These are phyloP conservation scores for Taxillus chinensis DNA, from an alignment of 164 flowering plant species.

Conservation along the genomic window DNA sequence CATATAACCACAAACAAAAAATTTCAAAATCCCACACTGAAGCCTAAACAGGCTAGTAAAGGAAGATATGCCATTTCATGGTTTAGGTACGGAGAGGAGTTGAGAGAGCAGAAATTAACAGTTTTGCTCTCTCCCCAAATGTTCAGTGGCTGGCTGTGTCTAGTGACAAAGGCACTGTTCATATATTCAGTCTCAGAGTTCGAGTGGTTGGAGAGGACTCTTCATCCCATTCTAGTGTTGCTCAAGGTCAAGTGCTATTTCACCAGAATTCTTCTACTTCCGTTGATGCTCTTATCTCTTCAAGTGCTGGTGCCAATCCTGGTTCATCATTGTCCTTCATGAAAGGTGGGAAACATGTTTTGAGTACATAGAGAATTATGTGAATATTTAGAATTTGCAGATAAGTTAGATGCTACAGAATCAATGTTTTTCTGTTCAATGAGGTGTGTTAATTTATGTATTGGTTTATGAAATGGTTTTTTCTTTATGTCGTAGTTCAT, in stretches of 20 bases:
- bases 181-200: conserved; percentile 55
- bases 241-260: conserved; percentile 23
- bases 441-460: too few relatives aligned
- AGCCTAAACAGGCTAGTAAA: too few relatives aligned
- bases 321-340: conserved; percentile 73
- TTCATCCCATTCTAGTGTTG: conserved; percentile 21
- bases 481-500: too few relatives aligned
- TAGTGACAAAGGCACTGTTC: conserved; percentile 55
- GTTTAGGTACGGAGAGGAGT: conserved; percentile 53
- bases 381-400: too few relatives aligned
- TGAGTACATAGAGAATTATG: not conserved
- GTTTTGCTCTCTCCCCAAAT: conserved; percentile 45
- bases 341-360: conserved; percentile 54
- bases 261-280: conserved; percentile 54
- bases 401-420: not conserved
- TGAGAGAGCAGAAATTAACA: conserved; percentile 44
- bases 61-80: not conserved
- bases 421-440: too few relatives aligned
- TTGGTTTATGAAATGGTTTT: too few relatives aligned
- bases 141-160: conserved; percentile 60
- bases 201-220: conserved; percentile 66
- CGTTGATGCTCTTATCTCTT: conserved; percentile 55
- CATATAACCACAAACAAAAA: too few relatives aligned
- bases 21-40: too few relatives aligned
- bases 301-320: conserved; percentile 57